Conservation (phyloP, 768 basidiomycete species). For the Favolaschia claudopus region DNA sequence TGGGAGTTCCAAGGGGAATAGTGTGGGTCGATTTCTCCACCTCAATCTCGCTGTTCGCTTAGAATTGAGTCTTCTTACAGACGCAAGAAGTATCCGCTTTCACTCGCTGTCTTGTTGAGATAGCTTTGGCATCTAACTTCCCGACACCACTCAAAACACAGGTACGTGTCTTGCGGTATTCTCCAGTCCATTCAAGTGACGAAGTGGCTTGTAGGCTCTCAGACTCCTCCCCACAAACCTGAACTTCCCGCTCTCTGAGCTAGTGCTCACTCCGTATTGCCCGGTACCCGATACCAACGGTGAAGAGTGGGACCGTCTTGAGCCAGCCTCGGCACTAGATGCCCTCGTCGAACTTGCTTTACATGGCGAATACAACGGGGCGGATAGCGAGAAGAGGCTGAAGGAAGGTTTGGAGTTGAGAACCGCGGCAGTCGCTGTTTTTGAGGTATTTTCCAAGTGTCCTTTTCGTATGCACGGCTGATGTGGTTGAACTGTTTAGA, state of each 20-base stretch:
- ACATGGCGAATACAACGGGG: constrained; percentile 88
- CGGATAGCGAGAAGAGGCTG: constrained; percentile 60
- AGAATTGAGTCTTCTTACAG: constrained; percentile 41
- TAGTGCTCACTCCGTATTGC: constrained; percentile 77
- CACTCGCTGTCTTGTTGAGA: constrained; percentile 83
- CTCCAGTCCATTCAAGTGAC: constrained; percentile 22
- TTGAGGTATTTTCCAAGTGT: constrained; percentile 66
- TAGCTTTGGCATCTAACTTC: constrained; percentile 93
- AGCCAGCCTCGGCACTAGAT: constrained; percentile 81
- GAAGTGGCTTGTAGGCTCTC: constrained; percentile 45
- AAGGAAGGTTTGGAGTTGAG: constrained; percentile 79
- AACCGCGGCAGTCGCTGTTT: constrained; percentile 78
- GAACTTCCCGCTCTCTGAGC: constrained; percentile 69
- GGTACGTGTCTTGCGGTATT: constrained; percentile 46
- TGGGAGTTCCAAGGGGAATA: constrained; percentile 66
- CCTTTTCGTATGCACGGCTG: not conserved
- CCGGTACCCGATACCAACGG: constrained; percentile 84
- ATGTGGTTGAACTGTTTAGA: constrained; percentile 46
- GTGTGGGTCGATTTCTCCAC: constrained; percentile 48
- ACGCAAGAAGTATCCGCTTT: constrained; percentile 64
- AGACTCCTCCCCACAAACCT: constrained; percentile 54
- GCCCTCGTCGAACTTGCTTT: constrained; percentile 83
- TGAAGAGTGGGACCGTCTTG: constrained; percentile 92
- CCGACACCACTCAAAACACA: constrained; percentile 89
- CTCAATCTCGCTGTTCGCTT: not conserved